These are phyloP conservation scores for Diaporthe ilicicola DNA, from an alignment of 2,329 filamentous ascomycete species.

Conservation along the genomic window DNA sequence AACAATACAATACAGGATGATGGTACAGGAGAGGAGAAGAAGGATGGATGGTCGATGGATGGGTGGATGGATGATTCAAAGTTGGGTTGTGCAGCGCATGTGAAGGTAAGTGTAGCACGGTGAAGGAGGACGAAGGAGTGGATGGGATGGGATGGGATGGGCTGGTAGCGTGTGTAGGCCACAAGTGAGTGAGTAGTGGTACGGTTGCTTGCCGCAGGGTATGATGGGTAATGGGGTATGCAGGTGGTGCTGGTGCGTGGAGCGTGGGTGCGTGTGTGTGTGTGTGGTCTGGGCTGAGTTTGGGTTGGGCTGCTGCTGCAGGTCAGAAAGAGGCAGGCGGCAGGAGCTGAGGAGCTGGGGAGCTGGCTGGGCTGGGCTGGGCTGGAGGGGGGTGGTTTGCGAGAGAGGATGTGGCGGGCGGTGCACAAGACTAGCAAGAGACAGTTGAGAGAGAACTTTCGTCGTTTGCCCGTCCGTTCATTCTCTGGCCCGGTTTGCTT, in stretches of 20 bases:
- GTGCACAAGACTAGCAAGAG: background rate
- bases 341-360: background rate
- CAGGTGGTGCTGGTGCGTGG: background rate
- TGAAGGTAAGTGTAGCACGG: conserved; percentile 10
- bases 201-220: background rate
- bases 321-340: conserved; percentile 2
- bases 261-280: background rate
- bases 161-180: background rate
- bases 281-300: conserved; percentile 15
- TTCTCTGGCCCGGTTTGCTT: background rate
- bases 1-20: conserved; percentile 8
- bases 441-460: background rate
- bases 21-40: background rate
- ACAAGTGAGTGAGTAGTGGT: no score
- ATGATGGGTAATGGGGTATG: background rate
- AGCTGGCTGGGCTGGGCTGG: background rate
- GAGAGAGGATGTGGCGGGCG: conserved; percentile 15
- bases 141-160: conserved; percentile 1
- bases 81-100: conserved; percentile 22
- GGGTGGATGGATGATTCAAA: conserved; percentile 16
- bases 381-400: no score
- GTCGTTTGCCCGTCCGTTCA: background rate
- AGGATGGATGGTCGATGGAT: background rate
- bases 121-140: conserved; percentile 21
- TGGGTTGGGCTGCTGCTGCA: conserved; percentile 10